phyloP scores from a whole-genome alignment of 2,329 filamentous ascomycete genomes.

The Sclerotinia subarctica region DNA sequence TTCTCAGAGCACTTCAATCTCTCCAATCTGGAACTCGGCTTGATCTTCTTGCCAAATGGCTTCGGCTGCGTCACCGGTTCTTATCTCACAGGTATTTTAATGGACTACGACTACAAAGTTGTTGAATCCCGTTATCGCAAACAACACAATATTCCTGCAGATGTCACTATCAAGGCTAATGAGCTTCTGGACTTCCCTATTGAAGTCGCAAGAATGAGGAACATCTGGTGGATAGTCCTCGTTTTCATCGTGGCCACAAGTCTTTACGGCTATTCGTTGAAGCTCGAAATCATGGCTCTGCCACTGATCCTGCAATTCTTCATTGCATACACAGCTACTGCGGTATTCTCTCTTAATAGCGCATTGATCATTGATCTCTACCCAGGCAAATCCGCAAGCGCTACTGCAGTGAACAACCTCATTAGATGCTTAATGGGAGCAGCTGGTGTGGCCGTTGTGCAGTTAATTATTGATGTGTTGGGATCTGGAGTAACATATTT shows the following conservation, averaged over 20 bases:
- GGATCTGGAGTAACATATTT: slow-evolving; percentile 14
- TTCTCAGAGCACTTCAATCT: slow-evolving; percentile 43
- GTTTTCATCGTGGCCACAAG: slow-evolving; percentile 42
- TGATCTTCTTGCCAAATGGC: slow-evolving; percentile 20
- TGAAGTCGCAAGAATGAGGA: slow-evolving; percentile 40
- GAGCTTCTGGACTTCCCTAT: slow-evolving; percentile 43
- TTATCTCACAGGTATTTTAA: slow-evolving; percentile 42
- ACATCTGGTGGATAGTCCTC: slow-evolving; percentile 40
- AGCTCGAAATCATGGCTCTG: slow-evolving; percentile 4
- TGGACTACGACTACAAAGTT: slow-evolving; percentile 42
- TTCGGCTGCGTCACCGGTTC: slow-evolving; percentile 38
- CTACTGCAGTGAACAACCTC: slow-evolving; percentile 24
- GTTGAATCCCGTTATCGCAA: slow-evolving; percentile 32
- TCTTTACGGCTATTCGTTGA: slow-evolving; percentile 29
- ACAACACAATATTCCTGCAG: slow-evolving; percentile 35
- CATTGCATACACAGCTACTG: slow-evolving; percentile 31
- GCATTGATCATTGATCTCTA: slow-evolving; percentile 26
- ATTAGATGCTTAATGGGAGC: slow-evolving; percentile 22
- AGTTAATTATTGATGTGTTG: slow-evolving; percentile 11
- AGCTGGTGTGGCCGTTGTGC: slow-evolving; percentile 15
- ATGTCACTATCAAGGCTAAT: slow-evolving; percentile 32
- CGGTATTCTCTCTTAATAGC: slow-evolving; percentile 30
- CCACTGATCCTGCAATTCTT: slow-evolving; percentile 28
- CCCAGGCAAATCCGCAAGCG: slow-evolving; percentile 18
- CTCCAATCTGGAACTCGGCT: slow-evolving; percentile 42